Evolutionary conservation across 2,329 filamentous ascomycete species (phyloP), one percentile per base, ranked within the genome.

Genomic region (Cladophialophora carrionii): DNA sequence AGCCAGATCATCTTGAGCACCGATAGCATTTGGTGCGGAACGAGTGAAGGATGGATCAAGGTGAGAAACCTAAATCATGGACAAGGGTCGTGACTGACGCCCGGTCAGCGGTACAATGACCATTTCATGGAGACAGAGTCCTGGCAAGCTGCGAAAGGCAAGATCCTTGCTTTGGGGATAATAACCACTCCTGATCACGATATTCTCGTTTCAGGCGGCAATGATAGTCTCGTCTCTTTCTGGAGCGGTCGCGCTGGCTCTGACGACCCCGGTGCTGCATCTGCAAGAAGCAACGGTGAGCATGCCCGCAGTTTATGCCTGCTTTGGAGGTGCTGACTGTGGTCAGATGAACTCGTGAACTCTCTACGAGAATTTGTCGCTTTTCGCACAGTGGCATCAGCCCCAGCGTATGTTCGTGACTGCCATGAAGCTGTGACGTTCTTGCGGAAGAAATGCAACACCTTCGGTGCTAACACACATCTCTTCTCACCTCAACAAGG

Each of bases 151-250:
- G 94, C 99, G 73, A 81, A 91, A 43, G 94, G 92, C 54, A 90
- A 95, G 68, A 90, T 98, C 48, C 83, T 99, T 14, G 89, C 94
- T 2, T 97, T 94, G 0, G 89, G 91, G 0, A 85, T 90, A 20
- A 89, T 89, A 0, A 87, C 81, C 0, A 86, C 89, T 75, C 85
- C 89, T 32, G 85, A 86, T 57, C 86, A 90, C 64, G 86, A 90
- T n/a, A 86, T 95, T n/a, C 95, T 92, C 75, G 92, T 96, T 4
- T 97, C 94, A 0, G 95, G 95, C 8, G 93, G 92, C 55, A 99
- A 96, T 73, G 95, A 99, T 76, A 89, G 92, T 74, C 90, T 88
- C 0, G 87, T 99, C 29, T 90, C 91, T 7, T 86, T 98, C 22
- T 99, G 95, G 95, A 87, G 94, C 70, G 84, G 78, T 2, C 84